Conservation (phyloP, 2,329 filamentous ascomycete genomes). For the Scytalidium sp. region DNA sequence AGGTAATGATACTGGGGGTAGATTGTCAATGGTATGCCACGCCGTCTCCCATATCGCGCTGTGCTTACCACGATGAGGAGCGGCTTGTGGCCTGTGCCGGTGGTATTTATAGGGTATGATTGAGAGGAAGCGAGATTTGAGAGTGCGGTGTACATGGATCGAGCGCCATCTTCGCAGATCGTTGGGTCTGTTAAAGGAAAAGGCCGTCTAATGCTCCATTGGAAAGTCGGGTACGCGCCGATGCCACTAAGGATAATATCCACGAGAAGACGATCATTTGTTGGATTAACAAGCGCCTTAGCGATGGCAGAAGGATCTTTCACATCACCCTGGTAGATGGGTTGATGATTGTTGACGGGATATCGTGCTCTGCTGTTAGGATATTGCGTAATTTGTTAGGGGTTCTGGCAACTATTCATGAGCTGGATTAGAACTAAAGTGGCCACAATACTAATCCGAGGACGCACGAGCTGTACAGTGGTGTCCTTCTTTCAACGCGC, state of each 20-base stretch:
- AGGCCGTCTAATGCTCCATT: conserved; percentile 27
- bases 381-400: too few species aligned
- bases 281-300: conserved; percentile 32
- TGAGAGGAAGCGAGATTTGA: too few species aligned
- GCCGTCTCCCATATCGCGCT: conserved; percentile 38
- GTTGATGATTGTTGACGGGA: conserved; percentile 28
- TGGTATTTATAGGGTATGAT: too few species aligned
- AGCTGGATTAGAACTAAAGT: too few species aligned
- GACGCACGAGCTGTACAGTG: too few species aligned
- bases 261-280: conserved; percentile 31
- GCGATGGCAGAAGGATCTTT: conserved; percentile 37
- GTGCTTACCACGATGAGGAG: conserved; percentile 37
- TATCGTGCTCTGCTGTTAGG: too few species aligned
- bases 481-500: too few species aligned
- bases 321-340: conserved; percentile 45
- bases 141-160: conserved; percentile 37
- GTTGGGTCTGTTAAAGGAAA: conserved; percentile 42
- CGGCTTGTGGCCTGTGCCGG: too few species aligned
- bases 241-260: conserved; percentile 47
- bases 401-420: too few species aligned
- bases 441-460: too few species aligned
- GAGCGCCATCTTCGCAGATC: conserved; percentile 45
- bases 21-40: conserved; percentile 41
- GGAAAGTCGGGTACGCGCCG: conserved; percentile 32
- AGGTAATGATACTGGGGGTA: conserved; percentile 40